A percentile compares a stretch with the other conserved stretches of the same genome.
Evolutionary conservation across 371 early-diverging fungal genomes (phyloP).

Genomic region (Chytridium lagenaria): DNA sequence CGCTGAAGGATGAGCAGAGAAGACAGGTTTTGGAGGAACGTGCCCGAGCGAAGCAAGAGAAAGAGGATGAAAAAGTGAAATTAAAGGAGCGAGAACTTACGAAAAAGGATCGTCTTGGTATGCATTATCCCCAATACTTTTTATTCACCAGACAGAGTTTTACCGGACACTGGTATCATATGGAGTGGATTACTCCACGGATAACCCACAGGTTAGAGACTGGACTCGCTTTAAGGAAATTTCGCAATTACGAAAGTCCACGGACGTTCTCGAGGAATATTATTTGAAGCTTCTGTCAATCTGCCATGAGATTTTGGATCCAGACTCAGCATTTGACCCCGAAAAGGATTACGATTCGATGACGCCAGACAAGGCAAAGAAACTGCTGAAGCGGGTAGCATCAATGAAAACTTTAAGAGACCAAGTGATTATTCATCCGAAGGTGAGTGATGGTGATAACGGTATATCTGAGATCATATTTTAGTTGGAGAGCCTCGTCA

Average conservation of each 20-base stretch:
- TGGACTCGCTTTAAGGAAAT: constrained; percentile 78
- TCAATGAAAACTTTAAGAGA: constrained; percentile 74
- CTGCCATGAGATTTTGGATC: constrained; percentile 69
- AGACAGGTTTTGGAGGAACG: constrained; percentile 40
- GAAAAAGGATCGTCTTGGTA: constrained; percentile 62
- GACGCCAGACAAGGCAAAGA: constrained; percentile 73
- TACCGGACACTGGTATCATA: constrained; percentile 71
- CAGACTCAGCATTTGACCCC: constrained; percentile 50
- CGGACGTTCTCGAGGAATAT: constrained; percentile 71
- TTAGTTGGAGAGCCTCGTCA: constrained; percentile 37
- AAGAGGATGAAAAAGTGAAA: constrained; percentile 54
- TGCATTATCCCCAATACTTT: not conserved
- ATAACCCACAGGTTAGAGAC: constrained; percentile 38
- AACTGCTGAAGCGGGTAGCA: constrained; percentile 74
- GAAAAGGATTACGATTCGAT: constrained; percentile 50
- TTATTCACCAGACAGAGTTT: constrained; percentile 56
- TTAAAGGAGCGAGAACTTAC: constrained; percentile 65
- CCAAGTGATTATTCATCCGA: constrained; percentile 64
- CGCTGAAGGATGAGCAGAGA: constrained; percentile 45
- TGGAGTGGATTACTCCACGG: constrained; percentile 60
- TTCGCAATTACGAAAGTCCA: constrained; percentile 73
- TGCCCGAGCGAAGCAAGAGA: constrained; percentile 42
- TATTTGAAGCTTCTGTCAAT: constrained; percentile 60
- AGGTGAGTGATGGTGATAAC: constrained; percentile 46
- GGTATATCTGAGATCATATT: not conserved